Conservation (phyloP, 2,329 filamentous ascomycete species). For the Aspergillus puulaauensis region DNA sequence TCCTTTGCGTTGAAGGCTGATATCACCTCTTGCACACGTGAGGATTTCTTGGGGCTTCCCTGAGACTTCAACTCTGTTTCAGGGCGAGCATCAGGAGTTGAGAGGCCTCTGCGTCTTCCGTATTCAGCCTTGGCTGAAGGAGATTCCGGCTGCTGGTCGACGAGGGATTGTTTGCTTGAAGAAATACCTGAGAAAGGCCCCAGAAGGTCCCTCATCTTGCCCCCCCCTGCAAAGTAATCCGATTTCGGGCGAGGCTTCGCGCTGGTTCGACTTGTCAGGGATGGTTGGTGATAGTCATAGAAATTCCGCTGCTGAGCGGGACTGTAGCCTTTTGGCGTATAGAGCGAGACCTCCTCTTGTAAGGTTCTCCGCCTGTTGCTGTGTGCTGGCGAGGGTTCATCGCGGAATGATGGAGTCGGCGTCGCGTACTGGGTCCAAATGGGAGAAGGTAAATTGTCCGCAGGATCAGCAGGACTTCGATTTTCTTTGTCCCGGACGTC, state of each 20-base stretch:
- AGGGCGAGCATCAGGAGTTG: constrained; percentile 36
- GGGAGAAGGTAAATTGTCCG: constrained; percentile 58
- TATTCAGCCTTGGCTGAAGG: constrained; percentile 18
- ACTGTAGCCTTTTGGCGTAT: constrained; percentile 60
- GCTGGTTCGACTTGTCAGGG: constrained; percentile 40
- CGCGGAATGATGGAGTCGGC: constrained; percentile 37
- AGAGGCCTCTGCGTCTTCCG: constrained; percentile 26
- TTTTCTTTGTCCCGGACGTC: constrained; percentile 77
- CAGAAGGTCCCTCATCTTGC: constrained; percentile 38
- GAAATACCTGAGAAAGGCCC: constrained; percentile 27
- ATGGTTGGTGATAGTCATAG: constrained; percentile 51
- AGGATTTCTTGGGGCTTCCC: constrained; percentile 47
- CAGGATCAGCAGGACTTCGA: constrained; percentile 57
- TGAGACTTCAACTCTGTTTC: constrained; percentile 28
- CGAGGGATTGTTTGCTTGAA: constrained; percentile 21
- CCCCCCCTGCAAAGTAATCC: constrained; percentile 44
- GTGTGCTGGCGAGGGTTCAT: constrained; percentile 37
- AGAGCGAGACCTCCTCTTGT: constrained; percentile 57
- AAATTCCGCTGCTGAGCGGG: constrained; percentile 64
- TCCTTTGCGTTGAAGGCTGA: constrained; percentile 60
- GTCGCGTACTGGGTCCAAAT: constrained; percentile 76
- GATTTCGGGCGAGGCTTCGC: constrained; percentile 53
- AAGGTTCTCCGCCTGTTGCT: constrained; percentile 46
- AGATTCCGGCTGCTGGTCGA: constrained; percentile 14
- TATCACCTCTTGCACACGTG: constrained; percentile 64